Base-by-base conservation (phyloP, 352 stramenopile species). In the Globisporangium emineosum region DNA sequence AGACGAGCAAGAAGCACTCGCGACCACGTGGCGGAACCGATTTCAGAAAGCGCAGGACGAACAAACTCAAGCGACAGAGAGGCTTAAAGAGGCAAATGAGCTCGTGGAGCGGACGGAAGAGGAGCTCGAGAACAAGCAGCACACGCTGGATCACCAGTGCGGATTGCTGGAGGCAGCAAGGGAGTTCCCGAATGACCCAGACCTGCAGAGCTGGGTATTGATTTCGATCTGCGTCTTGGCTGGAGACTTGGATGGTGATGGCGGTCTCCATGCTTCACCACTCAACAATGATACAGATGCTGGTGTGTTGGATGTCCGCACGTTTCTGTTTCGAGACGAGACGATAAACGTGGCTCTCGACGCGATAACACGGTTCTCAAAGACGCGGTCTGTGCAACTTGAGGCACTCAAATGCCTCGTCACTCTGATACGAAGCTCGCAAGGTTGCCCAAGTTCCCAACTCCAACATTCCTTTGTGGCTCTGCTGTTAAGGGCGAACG, bases 171-270 rank as follows among this genome's bases (percentile, higher is more conserved):
- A 74, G 52, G 57, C 70, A 2, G 75, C 72, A 0, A 45, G 69
- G 21, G 65, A 75, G 23, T 73, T 76, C 32, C 63, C 70, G 0
- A 79, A 69, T 25, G 75, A 82, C 23, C 42, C 57, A 35, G 65
- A 71, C 3, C 60, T 82, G 10, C 75, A 79, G 40, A 61, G 47
- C 2, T 82, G 75, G 75, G 40, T 75, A 13, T 8, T 82, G 5
- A 47, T 7, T 7, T 62, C 58, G 3, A 66, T 82, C 17, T 27
- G 60, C 2, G 63, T 54, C 0, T 56, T 82, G 52, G 25, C 76
- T 4, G 52, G 74, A 27, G 66, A 70, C 5, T 25, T 43, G 9
- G 53, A 67, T 27, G 19, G 10, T 15, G 37, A 60, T 33, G 62
- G 5, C 40, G 3, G 2, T 35, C 9, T 0, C 3, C 3, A 25